A percentile compares a stretch with the other conserved stretches of the same genome.
Evolutionary conservation across 192 early-diverging fungal species (phyloP).

Genomic region (Backusella tarrabulga): DNA sequence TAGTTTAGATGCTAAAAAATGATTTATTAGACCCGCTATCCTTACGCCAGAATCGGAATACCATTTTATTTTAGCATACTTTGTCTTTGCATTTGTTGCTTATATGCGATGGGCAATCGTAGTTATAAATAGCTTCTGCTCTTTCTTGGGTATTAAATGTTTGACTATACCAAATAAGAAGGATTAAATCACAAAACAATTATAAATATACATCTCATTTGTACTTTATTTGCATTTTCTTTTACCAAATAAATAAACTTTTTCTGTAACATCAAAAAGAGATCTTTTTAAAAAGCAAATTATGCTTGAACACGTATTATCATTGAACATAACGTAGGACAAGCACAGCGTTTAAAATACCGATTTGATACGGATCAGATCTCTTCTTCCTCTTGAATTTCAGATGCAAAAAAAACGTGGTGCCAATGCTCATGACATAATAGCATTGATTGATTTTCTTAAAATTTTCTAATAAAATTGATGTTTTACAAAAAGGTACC

Average conservation of each 20-base stretch:
- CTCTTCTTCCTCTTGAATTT: background rate
- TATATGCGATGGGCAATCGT: conserved; percentile 85
- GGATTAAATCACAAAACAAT: background rate
- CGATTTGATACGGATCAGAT: background rate
- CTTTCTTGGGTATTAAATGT: conserved; percentile 83
- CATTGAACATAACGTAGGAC: background rate
- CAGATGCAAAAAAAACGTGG: background rate
- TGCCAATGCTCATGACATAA: background rate
- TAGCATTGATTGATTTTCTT: too few species aligned
- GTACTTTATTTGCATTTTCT: background rate
- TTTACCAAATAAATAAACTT: background rate
- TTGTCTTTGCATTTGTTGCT: conserved; percentile 68
- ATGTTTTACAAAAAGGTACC: background rate
- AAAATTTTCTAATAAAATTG: background rate
- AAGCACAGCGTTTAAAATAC: background rate
- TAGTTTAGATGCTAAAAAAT: background rate
- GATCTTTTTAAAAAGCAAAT: background rate
- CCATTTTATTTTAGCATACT: conserved; percentile 66
- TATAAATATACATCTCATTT: conserved; percentile 1
- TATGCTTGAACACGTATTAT: conserved; percentile 7
- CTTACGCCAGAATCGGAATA: conserved; percentile 69
- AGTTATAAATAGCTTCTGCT: conserved; percentile 88
- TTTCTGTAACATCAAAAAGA: background rate
- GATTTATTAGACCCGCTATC: conserved; percentile 42
- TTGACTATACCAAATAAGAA: conserved; percentile 61